phyloP scores from a whole-genome alignment of 495 filamentous ascomycete genomes.

The Trichocladium antarcticum region DNA sequence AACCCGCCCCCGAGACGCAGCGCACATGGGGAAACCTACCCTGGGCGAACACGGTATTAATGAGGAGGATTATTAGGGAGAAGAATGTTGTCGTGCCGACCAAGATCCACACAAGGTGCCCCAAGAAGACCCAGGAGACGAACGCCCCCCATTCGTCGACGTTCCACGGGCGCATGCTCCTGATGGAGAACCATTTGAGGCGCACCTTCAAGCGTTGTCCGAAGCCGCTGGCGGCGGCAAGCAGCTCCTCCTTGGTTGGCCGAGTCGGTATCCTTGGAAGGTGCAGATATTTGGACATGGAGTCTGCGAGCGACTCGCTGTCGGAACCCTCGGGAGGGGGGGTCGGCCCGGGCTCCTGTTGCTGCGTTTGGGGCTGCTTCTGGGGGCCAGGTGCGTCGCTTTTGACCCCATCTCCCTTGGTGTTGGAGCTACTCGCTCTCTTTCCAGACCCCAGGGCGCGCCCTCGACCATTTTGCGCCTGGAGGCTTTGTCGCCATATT shows the following conservation, averaged over 20 bases:
- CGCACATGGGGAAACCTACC: constrained; percentile 36
- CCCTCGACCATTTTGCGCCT: constrained; percentile 19
- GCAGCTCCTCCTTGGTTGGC: constrained; percentile 85
- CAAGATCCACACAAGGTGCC: constrained; percentile 88
- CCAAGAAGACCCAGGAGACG: constrained; percentile 87
- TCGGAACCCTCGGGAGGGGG: constrained; percentile 16
- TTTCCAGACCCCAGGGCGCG: not conserved
- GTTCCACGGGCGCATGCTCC: constrained; percentile 91
- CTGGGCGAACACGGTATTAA: constrained; percentile 96
- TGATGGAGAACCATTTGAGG: constrained; percentile 96
- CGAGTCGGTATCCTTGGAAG: constrained; percentile 61
- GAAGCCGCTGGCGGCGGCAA: constrained; percentile 85
- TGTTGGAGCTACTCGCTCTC: constrained; percentile 28
- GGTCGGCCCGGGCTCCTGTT: constrained; percentile 9
- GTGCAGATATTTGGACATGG: constrained; percentile 48
- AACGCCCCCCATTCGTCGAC: constrained; percentile 90
- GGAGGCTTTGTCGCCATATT: constrained; percentile 23
- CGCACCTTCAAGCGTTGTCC: constrained; percentile 82
- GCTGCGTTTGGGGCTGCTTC: constrained; percentile 3
- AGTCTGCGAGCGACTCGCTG: constrained; percentile 26
- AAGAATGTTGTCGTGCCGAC: constrained; percentile 96
- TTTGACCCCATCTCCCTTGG: constrained; percentile 21
- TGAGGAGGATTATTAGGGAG: constrained; percentile 72
- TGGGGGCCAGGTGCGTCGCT: constrained; percentile 7
- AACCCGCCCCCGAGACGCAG: no score